Evolutionary conservation across 1,139 yeast species (phyloP).

Genomic region (Eremothecium coryli): DNA sequence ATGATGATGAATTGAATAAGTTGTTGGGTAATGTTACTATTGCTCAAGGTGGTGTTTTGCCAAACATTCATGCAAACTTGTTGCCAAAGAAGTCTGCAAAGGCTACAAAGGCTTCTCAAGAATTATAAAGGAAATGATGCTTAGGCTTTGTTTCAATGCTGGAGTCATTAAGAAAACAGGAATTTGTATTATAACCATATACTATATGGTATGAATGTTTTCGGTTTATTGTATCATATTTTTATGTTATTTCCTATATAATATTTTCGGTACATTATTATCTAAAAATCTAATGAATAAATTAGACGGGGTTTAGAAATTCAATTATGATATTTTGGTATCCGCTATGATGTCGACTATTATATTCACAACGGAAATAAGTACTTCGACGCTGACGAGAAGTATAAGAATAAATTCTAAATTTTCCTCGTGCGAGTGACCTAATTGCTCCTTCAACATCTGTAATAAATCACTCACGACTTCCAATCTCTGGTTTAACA

Average conservation of each 20-base stretch:
- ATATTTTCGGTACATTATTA: not conserved
- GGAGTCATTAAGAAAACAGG: too few relatives aligned
- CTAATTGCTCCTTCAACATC: conserved; percentile 93
- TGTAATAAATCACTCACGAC: conserved; percentile 87
- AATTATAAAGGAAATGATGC: conserved; percentile 63
- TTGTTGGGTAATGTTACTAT: conserved; percentile 88
- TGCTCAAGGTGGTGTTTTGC: conserved; percentile 97
- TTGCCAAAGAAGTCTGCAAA: conserved; percentile 88
- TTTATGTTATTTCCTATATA: not conserved
- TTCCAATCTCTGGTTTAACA: conserved; percentile 82
- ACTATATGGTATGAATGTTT: too few relatives aligned
- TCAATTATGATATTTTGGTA: conserved; percentile 1
- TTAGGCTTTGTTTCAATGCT: too few relatives aligned
- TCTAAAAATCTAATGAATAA: not conserved
- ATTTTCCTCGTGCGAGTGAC: conserved; percentile 86
- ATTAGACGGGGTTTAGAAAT: conserved; percentile 1
- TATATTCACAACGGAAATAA: conserved; percentile 75
- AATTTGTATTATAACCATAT: too few relatives aligned
- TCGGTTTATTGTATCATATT: conserved; percentile 2
- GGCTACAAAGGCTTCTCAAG: conserved; percentile 75
- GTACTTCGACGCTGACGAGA: conserved; percentile 84
- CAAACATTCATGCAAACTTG: conserved; percentile 92
- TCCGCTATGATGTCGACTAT: conserved; percentile 36
- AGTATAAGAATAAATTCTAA: conserved; percentile 86
- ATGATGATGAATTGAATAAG: conserved; percentile 93